Evolutionary conservation across 768 basidiomycete species (phyloP).

Genomic region (Phanerodontia chrysosporium): DNA sequence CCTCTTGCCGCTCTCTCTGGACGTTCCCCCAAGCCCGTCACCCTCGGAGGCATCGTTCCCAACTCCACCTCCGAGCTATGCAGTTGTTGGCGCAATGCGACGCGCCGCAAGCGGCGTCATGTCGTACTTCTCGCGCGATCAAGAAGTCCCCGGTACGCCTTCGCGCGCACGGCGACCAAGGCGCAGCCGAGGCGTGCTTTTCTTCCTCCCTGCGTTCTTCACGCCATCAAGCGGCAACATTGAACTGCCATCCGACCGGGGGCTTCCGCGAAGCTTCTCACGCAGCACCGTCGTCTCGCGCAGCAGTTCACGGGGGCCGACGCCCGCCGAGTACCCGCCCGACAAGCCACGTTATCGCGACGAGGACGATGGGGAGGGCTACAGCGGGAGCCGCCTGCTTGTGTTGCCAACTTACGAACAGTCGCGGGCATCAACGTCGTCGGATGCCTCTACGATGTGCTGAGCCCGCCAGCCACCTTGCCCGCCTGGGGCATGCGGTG

Average conservation of each 20-base stretch:
- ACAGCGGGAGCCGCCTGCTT: constrained; percentile 1
- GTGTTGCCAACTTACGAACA: constrained; percentile 4
- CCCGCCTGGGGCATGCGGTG: constrained; percentile 4
- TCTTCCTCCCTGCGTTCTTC: constrained; percentile 82
- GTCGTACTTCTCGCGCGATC: constrained; percentile 40
- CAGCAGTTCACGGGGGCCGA: not conserved
- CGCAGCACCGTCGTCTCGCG: constrained; percentile 10
- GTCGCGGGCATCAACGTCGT: constrained; percentile 4
- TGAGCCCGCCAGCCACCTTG: not conserved
- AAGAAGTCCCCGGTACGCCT: constrained; percentile 42
- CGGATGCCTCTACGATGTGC: constrained; percentile 10
- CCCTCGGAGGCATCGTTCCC: constrained; percentile 43
- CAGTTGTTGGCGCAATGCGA: constrained; percentile 49
- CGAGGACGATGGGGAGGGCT: constrained; percentile 3
- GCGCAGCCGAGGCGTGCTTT: constrained; percentile 61
- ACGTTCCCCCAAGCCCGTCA: constrained; percentile 53
- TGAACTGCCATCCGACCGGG: constrained; percentile 23
- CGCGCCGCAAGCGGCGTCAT: constrained; percentile 57
- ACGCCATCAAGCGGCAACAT: constrained; percentile 36
- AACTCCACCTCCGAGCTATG: constrained; percentile 36
- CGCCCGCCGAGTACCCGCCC: constrained; percentile 24
- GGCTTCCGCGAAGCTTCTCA: constrained; percentile 27
- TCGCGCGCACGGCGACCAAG: constrained; percentile 36
- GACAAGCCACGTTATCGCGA: constrained; percentile 41
- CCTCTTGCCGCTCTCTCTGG: constrained; percentile 61